phyloP scores from a whole-genome alignment of 495 filamentous ascomycete species.

The Haplographium delicatum region DNA sequence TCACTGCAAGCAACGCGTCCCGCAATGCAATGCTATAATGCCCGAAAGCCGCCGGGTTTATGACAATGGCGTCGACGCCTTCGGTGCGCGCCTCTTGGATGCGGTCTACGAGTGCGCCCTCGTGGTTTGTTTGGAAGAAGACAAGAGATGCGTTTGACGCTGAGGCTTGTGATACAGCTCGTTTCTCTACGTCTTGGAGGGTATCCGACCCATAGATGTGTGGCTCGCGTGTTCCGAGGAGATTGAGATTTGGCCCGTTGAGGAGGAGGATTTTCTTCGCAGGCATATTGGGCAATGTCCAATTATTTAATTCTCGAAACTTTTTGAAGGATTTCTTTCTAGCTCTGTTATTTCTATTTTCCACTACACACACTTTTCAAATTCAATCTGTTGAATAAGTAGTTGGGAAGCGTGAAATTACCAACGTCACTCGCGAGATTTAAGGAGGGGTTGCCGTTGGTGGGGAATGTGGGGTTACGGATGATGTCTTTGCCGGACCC shows the following conservation, averaged over 20 bases:
- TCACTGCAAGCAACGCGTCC: constrained; percentile 59
- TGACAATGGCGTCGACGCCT: constrained; percentile 54
- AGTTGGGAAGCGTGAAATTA: too few species aligned
- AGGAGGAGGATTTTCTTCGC: constrained; percentile 62
- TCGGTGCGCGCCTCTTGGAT: constrained; percentile 48
- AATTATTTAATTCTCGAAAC: too few species aligned
- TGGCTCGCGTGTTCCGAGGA: constrained; percentile 67
- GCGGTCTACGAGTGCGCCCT: constrained; percentile 57
- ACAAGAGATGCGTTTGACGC: constrained; percentile 38
- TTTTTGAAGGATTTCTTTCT: too few species aligned
- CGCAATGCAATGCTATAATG: constrained; percentile 64
- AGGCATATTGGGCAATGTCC: too few species aligned
- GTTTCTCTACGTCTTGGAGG: constrained; percentile 50
- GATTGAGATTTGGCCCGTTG: constrained; percentile 78
- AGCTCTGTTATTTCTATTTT: too few species aligned
- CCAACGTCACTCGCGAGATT: too few species aligned
- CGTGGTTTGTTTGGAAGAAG: constrained; percentile 61
- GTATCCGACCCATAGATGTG: constrained; percentile 63
- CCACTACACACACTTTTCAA: too few species aligned
- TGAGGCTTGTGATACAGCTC: constrained; percentile 38
- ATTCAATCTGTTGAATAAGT: too few species aligned
- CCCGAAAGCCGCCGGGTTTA: constrained; percentile 65
- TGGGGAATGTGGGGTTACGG: too few species aligned
- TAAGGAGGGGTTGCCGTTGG: too few species aligned
- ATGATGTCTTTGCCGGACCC: too few species aligned